Percentiles rank a stretch among this genome's conserved stretches.
phyloP scores from a whole-genome alignment of 192 early-diverging fungal species.

The Allomyces macrogynus region DNA sequence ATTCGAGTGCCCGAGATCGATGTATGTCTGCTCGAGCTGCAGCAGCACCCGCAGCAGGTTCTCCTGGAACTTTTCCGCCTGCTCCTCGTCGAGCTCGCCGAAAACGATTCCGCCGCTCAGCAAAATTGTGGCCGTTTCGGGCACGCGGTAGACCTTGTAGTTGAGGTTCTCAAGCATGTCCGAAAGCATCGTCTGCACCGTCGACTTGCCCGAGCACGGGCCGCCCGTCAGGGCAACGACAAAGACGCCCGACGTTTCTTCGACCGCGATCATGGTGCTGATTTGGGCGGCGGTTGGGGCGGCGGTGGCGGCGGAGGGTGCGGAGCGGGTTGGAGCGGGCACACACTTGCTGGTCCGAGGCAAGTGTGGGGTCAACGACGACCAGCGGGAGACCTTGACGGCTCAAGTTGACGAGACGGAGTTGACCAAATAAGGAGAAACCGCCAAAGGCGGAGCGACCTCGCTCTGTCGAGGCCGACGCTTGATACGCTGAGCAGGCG shows the following conservation, averaged over 20 bases:
- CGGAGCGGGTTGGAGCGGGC: too few species aligned
- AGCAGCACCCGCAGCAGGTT: conserved; percentile 15
- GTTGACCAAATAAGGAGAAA: too few species aligned
- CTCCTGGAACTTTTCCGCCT: conserved; percentile 18
- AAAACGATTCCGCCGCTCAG: conserved; percentile 16
- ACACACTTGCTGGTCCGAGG: too few species aligned
- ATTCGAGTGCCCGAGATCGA: conserved; percentile 15
- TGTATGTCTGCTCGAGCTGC: conserved; percentile 18
- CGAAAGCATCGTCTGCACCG: conserved; percentile 11
- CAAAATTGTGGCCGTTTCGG: conserved; percentile 19
- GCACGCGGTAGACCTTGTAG: conserved; percentile 21
- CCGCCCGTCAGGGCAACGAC: conserved; percentile 4
- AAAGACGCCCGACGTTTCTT: neutral
- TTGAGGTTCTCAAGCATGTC: conserved; percentile 18
- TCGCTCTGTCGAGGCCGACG: too few species aligned
- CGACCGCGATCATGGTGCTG: too few species aligned
- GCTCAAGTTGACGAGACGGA: too few species aligned
- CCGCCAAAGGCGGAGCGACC: too few species aligned
- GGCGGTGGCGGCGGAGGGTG: too few species aligned
- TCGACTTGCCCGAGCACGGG: conserved; percentile 23
- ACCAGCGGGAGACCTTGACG: too few species aligned
- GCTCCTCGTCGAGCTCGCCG: conserved; percentile 7
- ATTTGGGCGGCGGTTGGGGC: too few species aligned
- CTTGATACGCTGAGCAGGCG: too few species aligned
- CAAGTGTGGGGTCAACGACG: too few species aligned